Conservation (phyloP, 805 yeast species). For the Metschnikowia amazonensis region DNA sequence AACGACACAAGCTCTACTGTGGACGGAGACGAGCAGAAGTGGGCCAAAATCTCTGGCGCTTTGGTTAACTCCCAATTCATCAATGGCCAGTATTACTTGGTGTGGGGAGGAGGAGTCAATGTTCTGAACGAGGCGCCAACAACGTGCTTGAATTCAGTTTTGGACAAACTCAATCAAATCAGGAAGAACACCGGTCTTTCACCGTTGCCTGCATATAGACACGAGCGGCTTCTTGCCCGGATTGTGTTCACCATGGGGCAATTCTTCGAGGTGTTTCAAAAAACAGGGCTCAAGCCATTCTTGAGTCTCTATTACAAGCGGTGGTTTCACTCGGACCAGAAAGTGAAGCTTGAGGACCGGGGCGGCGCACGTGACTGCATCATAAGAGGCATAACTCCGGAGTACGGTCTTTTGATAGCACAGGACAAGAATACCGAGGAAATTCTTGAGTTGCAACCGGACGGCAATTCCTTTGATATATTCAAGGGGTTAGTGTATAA, state of each 20-base stretch:
- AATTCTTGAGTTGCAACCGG: constrained; percentile 79
- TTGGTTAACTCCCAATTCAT: constrained; percentile 74
- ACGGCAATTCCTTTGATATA: constrained; percentile 96
- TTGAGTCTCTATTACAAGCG: constrained; percentile 67
- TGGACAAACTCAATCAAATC: constrained; percentile 55
- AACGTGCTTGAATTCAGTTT: constrained; percentile 74
- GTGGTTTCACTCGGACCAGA: constrained; percentile 82
- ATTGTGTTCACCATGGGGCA: constrained; percentile 61
- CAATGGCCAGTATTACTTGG: constrained; percentile 56
- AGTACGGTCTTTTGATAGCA: constrained; percentile 79
- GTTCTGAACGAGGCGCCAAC: constrained; percentile 86
- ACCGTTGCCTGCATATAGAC: constrained; percentile 44
- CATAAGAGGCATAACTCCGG: constrained; percentile 77
- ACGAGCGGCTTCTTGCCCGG: constrained; percentile 60
- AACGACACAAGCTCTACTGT: constrained; percentile 34
- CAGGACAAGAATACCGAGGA: constrained; percentile 61
- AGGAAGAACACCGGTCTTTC: constrained; percentile 41
- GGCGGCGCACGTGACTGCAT: constrained; percentile 49
- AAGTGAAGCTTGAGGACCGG: constrained; percentile 48
- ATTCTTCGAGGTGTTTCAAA: constrained; percentile 55
- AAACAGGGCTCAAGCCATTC: constrained; percentile 65
- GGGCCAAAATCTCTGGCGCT: constrained; percentile 78
- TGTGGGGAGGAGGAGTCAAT: constrained; percentile 86
- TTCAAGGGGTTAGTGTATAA: constrained; percentile 76
- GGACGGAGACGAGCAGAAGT: constrained; percentile 58